phyloP scores from a whole-genome alignment of 495 filamentous ascomycete species.

The Aspergillus affinis region DNA sequence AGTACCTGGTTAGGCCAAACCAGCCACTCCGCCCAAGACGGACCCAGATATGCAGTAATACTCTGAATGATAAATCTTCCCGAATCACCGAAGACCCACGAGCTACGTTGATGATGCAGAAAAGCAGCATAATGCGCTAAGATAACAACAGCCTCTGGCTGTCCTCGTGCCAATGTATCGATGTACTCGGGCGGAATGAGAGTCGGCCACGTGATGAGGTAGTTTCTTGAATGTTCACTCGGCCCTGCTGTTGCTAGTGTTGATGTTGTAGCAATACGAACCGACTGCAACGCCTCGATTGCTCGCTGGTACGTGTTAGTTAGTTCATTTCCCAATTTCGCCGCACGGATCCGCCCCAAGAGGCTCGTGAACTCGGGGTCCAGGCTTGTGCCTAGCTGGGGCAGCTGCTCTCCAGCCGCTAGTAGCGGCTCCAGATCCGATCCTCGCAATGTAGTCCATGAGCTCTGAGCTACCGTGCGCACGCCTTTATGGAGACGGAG shows the following conservation, averaged over 20 bases:
- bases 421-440: conserved; percentile 17
- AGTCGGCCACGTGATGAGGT: conserved; percentile 32
- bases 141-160: conserved; percentile 44
- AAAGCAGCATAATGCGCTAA: conserved; percentile 41
- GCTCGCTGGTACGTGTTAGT: conserved; percentile 20
- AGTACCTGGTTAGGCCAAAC: conserved; percentile 15
- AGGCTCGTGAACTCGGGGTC: conserved; percentile 7
- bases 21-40: conserved; percentile 15
- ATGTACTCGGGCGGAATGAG: conserved; percentile 30
- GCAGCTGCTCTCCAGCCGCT: conserved; percentile 2
- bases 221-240: not conserved
- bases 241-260: too few relatives aligned
- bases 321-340: conserved; percentile 11
- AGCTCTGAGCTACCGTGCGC: conserved; percentile 23
- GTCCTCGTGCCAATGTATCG: conserved; percentile 25
- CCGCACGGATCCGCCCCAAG: conserved; percentile 9
- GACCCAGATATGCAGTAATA: conserved; percentile 10
- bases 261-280: conserved; percentile 5
- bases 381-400: not conserved
- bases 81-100: conserved; percentile 36
- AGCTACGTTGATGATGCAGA: conserved; percentile 29
- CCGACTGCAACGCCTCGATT: conserved; percentile 19
- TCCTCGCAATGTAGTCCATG: conserved; percentile 24
- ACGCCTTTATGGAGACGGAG: conserved; percentile 48
- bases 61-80: conserved; percentile 15